These are phyloP conservation scores for Skeletonema tropicum DNA, from an alignment of 108 stramenopile species.

Conservation along the genomic window DNA sequence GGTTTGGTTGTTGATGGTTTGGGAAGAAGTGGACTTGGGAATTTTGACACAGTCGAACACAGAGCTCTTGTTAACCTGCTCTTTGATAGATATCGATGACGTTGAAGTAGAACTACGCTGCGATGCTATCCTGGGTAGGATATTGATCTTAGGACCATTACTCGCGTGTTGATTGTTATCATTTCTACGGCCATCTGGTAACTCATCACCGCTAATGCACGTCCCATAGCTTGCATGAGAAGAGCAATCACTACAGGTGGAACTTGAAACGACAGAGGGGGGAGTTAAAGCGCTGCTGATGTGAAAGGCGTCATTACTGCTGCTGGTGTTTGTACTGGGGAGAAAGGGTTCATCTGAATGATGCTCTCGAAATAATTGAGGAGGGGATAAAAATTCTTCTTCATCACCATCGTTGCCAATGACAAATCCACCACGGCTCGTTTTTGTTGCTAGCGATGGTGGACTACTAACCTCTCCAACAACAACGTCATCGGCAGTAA, in stretches of 20 bases:
- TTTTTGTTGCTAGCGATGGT: background rate
- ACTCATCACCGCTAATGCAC: conserved; percentile 2
- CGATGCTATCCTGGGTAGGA: background rate
- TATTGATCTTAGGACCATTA: background rate
- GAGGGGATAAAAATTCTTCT: background rate
- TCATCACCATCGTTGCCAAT: background rate
- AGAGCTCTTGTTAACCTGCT: conserved; percentile 8
- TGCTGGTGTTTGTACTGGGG: background rate
- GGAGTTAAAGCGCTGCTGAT: background rate
- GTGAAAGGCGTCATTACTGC: too few relatives aligned
- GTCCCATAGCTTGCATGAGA: conserved; percentile 33
- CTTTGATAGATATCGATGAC: background rate
- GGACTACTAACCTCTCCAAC: background rate
- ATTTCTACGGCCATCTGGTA: background rate
- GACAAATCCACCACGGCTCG: background rate
- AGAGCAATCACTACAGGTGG: background rate
- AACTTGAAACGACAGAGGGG: conserved; percentile 26
- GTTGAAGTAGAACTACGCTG: background rate
- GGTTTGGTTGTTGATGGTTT: conserved; percentile 2
- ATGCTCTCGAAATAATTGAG: background rate
- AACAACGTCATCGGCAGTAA: background rate
- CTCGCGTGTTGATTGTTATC: background rate
- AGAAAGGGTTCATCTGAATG: background rate
- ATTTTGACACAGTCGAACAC: conserved; percentile 37
- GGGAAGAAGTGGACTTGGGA: background rate